Evolutionary conservation across 2,329 filamentous ascomycete species (phyloP).

Genomic region (Macrophomina pseudophaseolina): DNA sequence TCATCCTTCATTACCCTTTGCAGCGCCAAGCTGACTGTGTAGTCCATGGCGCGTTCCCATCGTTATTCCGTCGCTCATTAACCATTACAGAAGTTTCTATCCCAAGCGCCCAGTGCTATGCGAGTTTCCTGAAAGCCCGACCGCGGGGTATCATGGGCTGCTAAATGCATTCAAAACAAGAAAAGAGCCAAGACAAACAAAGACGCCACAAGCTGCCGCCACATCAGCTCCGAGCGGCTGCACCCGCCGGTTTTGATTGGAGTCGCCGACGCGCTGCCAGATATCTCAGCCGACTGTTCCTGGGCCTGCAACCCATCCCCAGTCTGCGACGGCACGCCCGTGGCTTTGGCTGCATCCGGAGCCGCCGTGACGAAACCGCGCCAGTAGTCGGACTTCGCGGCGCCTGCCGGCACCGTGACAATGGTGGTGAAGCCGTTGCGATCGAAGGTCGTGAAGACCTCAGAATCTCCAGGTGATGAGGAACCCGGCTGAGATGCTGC

Average conservation of each 20-base stretch:
- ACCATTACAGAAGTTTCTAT: slow-evolving; percentile 14
- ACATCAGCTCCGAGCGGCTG: neutral
- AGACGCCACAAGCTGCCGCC: neutral
- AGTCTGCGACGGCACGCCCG: neutral
- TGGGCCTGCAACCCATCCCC: slow-evolving; percentile 3
- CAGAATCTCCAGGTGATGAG: slow-evolving; percentile 51
- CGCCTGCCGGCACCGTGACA: slow-evolving; percentile 46
- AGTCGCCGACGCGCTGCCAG: neutral
- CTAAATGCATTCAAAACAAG: neutral
- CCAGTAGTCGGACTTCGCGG: slow-evolving; percentile 51
- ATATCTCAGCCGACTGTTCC: slow-evolving; percentile 8
- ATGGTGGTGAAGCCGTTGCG: slow-evolving; percentile 57
- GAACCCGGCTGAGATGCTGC: slow-evolving; percentile 51
- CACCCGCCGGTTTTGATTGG: neutral
- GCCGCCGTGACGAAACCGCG: slow-evolving; percentile 51
- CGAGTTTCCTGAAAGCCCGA: neutral
- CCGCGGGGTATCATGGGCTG: slow-evolving; percentile 9
- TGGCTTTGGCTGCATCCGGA: slow-evolving; percentile 9
- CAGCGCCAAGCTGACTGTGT: slow-evolving; percentile 8
- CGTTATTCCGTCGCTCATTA: neutral
- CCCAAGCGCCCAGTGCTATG: slow-evolving; percentile 23
- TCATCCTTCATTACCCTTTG: slow-evolving; percentile 1
- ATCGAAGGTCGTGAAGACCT: slow-evolving; percentile 53
- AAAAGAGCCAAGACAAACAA: slow-evolving; percentile 3
- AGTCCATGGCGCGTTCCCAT: slow-evolving; percentile 3